A percentile compares a stretch with the other conserved stretches of the same genome.
phyloP scores from a whole-genome alignment of 495 filamentous ascomycete species.

The Stereocaulon alpinum region DNA sequence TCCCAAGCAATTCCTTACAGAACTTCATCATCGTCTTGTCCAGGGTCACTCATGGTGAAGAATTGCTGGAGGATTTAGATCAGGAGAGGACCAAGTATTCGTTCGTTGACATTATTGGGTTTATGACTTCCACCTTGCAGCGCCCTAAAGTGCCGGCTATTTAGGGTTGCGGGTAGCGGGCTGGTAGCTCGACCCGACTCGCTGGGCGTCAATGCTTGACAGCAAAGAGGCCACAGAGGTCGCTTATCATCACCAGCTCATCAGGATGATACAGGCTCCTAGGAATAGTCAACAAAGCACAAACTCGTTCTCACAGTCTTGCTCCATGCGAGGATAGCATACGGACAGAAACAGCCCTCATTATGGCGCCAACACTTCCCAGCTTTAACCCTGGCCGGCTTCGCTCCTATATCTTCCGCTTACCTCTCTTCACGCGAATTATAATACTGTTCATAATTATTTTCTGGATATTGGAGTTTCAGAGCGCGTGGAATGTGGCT shows the following conservation, averaged over 20 bases:
- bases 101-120: no score
- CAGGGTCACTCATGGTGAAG: not conserved
- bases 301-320: not conserved
- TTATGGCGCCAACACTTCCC: conserved; percentile 25
- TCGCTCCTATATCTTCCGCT: conserved; percentile 64
- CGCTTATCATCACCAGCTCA: not conserved
- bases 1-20: not conserved
- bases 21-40: conserved; percentile 10
- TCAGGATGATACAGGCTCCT: not conserved
- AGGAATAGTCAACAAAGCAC: not conserved
- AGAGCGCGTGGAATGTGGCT: conserved; percentile 55
- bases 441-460: conserved; percentile 55
- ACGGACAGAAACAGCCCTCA: not conserved
- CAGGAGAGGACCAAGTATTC: not conserved
- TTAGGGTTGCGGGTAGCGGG: conserved; percentile 8
- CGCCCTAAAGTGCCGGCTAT: not conserved
- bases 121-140: not conserved
- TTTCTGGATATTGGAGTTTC: conserved; percentile 57
- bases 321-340: not conserved
- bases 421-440: conserved; percentile 82
- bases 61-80: no score
- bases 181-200: no score
- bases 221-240: not conserved
- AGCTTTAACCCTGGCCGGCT: conserved; percentile 39
- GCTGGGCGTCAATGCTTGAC: not conserved